Evolutionary conservation across 768 basidiomycete species (phyloP).

Genomic region (Amanita phalloides): DNA sequence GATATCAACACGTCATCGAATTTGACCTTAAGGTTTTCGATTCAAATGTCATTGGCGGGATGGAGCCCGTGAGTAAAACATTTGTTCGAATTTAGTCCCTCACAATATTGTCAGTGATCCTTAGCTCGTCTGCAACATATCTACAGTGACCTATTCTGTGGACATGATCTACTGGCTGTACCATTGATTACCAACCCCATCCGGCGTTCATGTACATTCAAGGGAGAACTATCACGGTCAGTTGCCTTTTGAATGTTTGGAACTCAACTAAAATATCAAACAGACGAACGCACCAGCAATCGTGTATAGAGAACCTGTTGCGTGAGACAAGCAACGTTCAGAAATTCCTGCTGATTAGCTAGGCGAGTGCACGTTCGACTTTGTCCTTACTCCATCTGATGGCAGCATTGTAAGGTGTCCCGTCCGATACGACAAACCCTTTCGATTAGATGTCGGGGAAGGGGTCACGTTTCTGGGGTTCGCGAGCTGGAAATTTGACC

Average conservation of each 20-base stretch:
- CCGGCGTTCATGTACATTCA: too few species aligned
- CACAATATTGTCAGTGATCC: neutral
- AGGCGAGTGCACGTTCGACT: conserved; percentile 17
- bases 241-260: too few species aligned
- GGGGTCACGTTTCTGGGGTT: conserved; percentile 62
- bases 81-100: neutral
- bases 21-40: conserved; percentile 62
- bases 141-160: neutral
- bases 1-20: conserved; percentile 34
- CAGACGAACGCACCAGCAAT: too few species aligned
- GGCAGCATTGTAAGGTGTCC: conserved; percentile 17
- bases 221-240: too few species aligned
- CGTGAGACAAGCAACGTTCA: conserved; percentile 59
- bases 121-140: neutral
- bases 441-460: conserved; percentile 40
- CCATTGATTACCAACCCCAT: conserved; percentile 37
- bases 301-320: conserved; percentile 41
- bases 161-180: conserved; percentile 31
- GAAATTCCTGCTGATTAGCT: conserved; percentile 51
- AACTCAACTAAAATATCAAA: too few species aligned
- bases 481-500: conserved; percentile 67
- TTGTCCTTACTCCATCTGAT: neutral
- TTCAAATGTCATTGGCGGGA: conserved; percentile 65
- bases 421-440: conserved; percentile 56
- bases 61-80: conserved; percentile 42